Evolutionary conservation across 2,329 filamentous ascomycete genomes (phyloP).

Genomic region (Diaporthe vexans): DNA sequence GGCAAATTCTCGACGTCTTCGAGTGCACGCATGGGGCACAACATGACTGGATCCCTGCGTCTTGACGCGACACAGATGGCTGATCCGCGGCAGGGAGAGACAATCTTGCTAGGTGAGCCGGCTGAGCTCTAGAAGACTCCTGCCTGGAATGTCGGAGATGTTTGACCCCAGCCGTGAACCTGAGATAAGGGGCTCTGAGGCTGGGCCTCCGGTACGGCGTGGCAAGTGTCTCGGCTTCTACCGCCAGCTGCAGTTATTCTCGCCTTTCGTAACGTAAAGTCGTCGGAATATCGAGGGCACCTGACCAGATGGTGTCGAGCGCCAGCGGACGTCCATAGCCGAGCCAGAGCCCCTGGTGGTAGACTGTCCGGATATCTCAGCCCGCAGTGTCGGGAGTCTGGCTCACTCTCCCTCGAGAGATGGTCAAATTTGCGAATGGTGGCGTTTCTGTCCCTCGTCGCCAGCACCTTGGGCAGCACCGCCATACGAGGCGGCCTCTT

Average conservation of each 20-base stretch:
- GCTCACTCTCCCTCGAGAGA: neutral
- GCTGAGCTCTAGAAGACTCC: neutral
- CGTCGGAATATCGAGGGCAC: neutral
- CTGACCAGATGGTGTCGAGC: neutral
- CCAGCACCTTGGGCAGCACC: neutral
- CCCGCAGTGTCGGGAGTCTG: neutral
- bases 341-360: neutral
- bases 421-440: neutral
- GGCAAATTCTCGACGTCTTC: conserved; percentile 27
- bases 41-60: neutral
- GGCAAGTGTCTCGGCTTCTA: conserved; percentile 3
- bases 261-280: neutral
- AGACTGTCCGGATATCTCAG: neutral
- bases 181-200: neutral
- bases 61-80: conserved; percentile 5
- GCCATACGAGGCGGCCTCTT: neutral
- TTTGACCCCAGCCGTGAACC: neutral
- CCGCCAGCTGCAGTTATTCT: neutral
- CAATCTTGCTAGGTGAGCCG: neutral
- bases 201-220: neutral
- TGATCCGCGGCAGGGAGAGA: conserved; percentile 18
- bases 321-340: neutral
- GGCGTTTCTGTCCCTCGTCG: neutral
- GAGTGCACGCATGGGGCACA: conserved; percentile 17
- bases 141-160: neutral